Conservation (phyloP, 805 yeast species). For the Citeromyces nyonsensis region DNA sequence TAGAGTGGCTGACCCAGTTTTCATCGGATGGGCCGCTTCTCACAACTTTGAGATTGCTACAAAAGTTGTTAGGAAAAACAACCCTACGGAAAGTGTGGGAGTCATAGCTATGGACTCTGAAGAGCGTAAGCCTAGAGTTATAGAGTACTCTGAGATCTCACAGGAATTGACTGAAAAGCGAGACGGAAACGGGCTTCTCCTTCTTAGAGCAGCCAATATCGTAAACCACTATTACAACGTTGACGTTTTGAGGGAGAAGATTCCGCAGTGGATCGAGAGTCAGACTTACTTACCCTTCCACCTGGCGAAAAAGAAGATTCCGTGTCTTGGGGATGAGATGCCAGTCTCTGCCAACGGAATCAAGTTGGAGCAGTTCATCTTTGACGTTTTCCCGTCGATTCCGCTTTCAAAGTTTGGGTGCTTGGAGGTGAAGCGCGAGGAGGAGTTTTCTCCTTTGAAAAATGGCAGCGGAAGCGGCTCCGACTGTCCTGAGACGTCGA, state of each 20-base stretch:
- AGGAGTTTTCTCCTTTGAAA: slow-evolving; percentile 89
- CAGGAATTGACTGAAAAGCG: slow-evolving; percentile 51
- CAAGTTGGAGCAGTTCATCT: slow-evolving; percentile 91
- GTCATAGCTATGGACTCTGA: slow-evolving; percentile 59
- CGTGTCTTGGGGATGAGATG: slow-evolving; percentile 33
- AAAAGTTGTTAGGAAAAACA: slow-evolving; percentile 87
- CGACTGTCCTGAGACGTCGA: slow-evolving; percentile 80
- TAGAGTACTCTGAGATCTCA: slow-evolving; percentile 88
- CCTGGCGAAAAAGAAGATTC: slow-evolving; percentile 83
- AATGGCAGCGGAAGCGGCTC: slow-evolving; percentile 73
- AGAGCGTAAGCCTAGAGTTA: slow-evolving; percentile 62
- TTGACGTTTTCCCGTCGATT: slow-evolving; percentile 84
- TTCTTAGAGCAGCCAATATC: slow-evolving; percentile 87
- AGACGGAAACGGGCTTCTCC: slow-evolving; percentile 47
- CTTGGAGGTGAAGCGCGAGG: slow-evolving; percentile 72
- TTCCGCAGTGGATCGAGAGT: slow-evolving; percentile 58
- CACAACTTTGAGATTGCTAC: slow-evolving; percentile 68
- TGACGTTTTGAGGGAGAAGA: slow-evolving; percentile 40
- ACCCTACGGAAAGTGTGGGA: slow-evolving; percentile 82
- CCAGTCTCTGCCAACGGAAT: slow-evolving; percentile 83
- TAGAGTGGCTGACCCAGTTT: slow-evolving; percentile 83
- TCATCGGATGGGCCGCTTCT: slow-evolving; percentile 69
- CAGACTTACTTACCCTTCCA: slow-evolving; percentile 76
- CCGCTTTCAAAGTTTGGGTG: slow-evolving; percentile 66
- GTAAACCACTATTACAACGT: slow-evolving; percentile 93